Percentiles rank a stretch among this genome's conserved stretches.
phyloP scores from a whole-genome alignment of 140 eudicot species.

The Anethum foeniculum region DNA sequence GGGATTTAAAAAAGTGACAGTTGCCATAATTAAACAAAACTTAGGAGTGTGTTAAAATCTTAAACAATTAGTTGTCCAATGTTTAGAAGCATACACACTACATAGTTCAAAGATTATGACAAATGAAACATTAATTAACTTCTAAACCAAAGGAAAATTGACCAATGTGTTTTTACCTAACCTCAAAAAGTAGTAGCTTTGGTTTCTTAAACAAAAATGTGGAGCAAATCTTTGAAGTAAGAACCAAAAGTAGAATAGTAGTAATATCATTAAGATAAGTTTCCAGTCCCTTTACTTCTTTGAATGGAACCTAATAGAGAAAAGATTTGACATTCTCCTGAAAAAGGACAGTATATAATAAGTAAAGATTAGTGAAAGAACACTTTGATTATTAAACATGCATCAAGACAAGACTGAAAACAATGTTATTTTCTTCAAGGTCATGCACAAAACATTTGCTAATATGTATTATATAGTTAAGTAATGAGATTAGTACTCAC shows the following conservation, averaged over 20 bases:
- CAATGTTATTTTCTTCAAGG: not conserved
- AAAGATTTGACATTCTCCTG: constrained; percentile 4
- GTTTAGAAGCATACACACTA: not conserved
- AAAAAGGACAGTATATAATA: constrained; percentile 6
- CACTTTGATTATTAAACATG: not conserved
- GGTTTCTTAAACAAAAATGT: not conserved
- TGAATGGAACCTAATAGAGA: constrained; percentile 17
- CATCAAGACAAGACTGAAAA: not conserved
- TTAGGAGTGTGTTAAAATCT: not conserved
- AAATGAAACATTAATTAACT: not conserved
- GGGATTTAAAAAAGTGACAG: not conserved
- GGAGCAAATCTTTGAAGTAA: not conserved
- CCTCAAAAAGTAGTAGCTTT: not conserved
- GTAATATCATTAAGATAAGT: not conserved
- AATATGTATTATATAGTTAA: not conserved
- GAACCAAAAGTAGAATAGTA: not conserved
- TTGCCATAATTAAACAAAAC: not conserved
- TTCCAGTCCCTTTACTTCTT: not conserved
- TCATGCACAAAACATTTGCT: not conserved
- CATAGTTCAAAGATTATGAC: not conserved
- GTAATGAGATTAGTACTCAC: not conserved
- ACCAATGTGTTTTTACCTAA: not conserved
- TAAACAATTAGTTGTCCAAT: not conserved
- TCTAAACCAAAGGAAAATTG: not conserved
- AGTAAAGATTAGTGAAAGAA: not conserved